Conservation (phyloP, 305 asterid genomes). For the Ilex paraguariensis region DNA sequence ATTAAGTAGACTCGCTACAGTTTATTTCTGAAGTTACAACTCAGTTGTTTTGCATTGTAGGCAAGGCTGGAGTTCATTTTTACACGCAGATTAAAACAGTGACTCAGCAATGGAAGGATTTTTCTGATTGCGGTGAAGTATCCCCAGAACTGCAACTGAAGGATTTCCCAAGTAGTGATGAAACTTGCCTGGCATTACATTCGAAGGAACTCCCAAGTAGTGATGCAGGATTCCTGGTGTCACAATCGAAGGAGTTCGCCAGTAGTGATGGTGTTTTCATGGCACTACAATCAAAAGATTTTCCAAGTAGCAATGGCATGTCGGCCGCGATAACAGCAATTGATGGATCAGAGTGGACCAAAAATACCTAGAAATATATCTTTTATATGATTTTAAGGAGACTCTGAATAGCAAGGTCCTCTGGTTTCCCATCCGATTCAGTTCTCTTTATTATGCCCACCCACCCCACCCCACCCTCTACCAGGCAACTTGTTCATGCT, state of each 20-base stretch:
- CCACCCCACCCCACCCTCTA: no score
- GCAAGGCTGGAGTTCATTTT: constrained; percentile 67
- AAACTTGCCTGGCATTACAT: constrained; percentile 30
- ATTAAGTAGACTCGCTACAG: neutral
- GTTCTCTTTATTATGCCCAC: no score
- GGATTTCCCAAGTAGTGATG: constrained; percentile 47
- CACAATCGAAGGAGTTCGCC: constrained; percentile 49
- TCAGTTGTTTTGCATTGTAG: constrained; percentile 25
- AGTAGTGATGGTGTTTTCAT: constrained; percentile 61
- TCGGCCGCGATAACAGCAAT: constrained; percentile 33
- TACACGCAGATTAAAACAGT: constrained; percentile 71
- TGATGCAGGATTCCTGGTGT: constrained; percentile 41
- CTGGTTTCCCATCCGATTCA: no score
- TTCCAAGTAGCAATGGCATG: constrained; percentile 34
- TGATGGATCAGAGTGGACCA: constrained; percentile 50
- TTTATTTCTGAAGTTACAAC: neutral
- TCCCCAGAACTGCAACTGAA: constrained; percentile 47
- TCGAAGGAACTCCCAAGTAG: constrained; percentile 35
- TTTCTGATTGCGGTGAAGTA: constrained; percentile 33
- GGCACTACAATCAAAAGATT: constrained; percentile 44
- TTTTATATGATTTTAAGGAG: neutral
- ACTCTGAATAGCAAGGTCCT: no score
- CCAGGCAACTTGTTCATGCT: no score
- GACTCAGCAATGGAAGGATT: constrained; percentile 77
- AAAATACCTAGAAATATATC: constrained; percentile 35